A percentile compares a stretch with the other conserved stretches of the same genome.
Conservation (phyloP, 1,139 yeast genomes). For the Meyerozyma guilliermondii region DNA sequence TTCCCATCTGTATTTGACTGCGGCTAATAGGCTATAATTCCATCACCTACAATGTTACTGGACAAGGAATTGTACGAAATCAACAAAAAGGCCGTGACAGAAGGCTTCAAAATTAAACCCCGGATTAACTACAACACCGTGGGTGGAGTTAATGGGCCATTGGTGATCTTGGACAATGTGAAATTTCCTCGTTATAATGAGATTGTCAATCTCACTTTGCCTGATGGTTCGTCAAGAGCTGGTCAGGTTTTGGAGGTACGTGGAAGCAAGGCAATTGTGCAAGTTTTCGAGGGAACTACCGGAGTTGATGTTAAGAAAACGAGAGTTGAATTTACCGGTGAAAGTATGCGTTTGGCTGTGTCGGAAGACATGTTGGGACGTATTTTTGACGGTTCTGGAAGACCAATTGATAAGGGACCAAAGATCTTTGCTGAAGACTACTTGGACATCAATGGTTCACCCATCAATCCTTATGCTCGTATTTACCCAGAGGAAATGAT, state of each 20-base stretch:
- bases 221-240: conserved; percentile 90
- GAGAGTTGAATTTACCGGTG: conserved; percentile 93
- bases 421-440: conserved; percentile 97
- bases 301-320: conserved; percentile 98
- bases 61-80: conserved; percentile 65
- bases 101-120: conserved; percentile 86
- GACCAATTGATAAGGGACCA: conserved; percentile 98
- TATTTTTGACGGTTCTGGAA: conserved; percentile 97
- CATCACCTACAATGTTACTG: conserved; percentile 28
- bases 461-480: conserved; percentile 96
- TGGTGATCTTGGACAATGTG: conserved; percentile 92
- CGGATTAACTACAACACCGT: conserved; percentile 92
- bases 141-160: conserved; percentile 96
- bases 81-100: conserved; percentile 87
- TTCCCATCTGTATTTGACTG: background rate
- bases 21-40: background rate
- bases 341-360: conserved; percentile 87
- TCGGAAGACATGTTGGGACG: conserved; percentile 97
- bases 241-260: conserved; percentile 98
- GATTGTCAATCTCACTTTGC: conserved; percentile 91
- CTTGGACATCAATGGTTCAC: conserved; percentile 96
- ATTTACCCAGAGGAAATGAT: conserved; percentile 99
- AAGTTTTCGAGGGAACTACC: conserved; percentile 97
- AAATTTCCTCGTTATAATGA: conserved; percentile 95
- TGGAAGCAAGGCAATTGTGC: conserved; percentile 96